Evolutionary conservation across 2,329 filamentous ascomycete species (phyloP).

Genomic region (Gyromitra esculenta): DNA sequence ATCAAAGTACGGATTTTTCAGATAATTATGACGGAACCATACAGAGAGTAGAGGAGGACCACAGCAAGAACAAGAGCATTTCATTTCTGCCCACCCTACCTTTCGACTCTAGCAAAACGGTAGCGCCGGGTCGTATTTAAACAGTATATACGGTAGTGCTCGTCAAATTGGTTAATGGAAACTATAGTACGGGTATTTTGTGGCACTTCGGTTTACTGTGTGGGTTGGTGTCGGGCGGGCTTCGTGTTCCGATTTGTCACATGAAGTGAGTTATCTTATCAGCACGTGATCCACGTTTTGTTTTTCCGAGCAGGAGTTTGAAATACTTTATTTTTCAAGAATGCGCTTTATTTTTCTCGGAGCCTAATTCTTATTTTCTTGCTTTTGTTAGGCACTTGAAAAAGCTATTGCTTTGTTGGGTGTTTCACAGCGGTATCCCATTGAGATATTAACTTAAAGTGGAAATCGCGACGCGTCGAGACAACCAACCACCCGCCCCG

Average conservation of each 20-base stretch:
- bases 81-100: too few species aligned
- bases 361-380: neutral
- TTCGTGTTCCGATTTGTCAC: neutral
- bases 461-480: slow-evolving; percentile 26
- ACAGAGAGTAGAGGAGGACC: too few species aligned
- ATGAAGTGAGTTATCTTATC: slow-evolving; percentile 14
- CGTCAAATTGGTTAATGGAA: too few species aligned
- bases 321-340: neutral
- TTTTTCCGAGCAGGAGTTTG: neutral
- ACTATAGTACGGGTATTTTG: too few species aligned
- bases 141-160: too few species aligned
- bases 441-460: slow-evolving; percentile 27
- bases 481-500: slow-evolving; percentile 11
- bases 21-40: too few species aligned
- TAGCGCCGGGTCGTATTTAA: too few species aligned
- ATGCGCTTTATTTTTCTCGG: neutral
- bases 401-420: slow-evolving; percentile 13
- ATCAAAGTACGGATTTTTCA: too few species aligned
- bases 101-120: too few species aligned
- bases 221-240: too few species aligned
- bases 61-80: too few species aligned
- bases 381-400: neutral
- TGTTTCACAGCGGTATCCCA: slow-evolving; percentile 19
- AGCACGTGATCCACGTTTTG: neutral
- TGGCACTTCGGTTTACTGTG: too few species aligned